Evolutionary conservation across 2,329 filamentous ascomycete species (phyloP).

Genomic region (Epichloe scottii): DNA sequence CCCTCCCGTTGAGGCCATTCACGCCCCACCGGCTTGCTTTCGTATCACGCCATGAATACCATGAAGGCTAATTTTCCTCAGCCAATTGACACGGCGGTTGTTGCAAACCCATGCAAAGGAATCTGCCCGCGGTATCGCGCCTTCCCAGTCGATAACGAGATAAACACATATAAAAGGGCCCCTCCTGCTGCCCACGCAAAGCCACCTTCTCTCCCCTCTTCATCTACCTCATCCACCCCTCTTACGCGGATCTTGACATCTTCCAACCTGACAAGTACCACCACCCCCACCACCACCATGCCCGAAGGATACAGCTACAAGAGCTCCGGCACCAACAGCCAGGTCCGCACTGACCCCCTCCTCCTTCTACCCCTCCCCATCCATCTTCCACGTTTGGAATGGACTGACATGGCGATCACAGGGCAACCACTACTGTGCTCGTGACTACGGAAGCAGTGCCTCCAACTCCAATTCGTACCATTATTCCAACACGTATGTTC

Average conservation of each 20-base stretch:
- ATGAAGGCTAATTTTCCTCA: too few species aligned
- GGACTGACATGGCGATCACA: constrained; percentile 15
- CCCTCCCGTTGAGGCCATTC: too few species aligned
- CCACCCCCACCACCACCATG: constrained; percentile 5
- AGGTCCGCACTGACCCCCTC: constrained; percentile 28
- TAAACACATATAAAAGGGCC: too few species aligned
- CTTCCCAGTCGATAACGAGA: too few species aligned
- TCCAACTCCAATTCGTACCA: constrained; percentile 50
- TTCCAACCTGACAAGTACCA: background rate
- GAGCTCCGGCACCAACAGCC: constrained; percentile 47
- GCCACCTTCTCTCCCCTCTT: background rate
- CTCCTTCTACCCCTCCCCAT: too few species aligned
- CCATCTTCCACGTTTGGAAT: too few species aligned
- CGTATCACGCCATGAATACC: too few species aligned
- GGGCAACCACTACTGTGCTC: constrained; percentile 57
- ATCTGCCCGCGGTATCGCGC: too few species aligned
- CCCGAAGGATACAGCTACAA: constrained; percentile 28
- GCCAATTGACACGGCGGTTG: too few species aligned
- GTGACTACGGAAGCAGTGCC: constrained; percentile 46
- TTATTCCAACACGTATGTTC: constrained; percentile 47
- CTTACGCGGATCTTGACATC: background rate
- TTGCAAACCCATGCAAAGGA: too few species aligned
- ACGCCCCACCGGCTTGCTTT: too few species aligned
- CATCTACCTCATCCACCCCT: background rate
- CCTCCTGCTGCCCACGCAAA: too few species aligned